Evolutionary conservation across 768 basidiomycete genomes (phyloP).

Genomic region (Agrocybe chaxingu): DNA sequence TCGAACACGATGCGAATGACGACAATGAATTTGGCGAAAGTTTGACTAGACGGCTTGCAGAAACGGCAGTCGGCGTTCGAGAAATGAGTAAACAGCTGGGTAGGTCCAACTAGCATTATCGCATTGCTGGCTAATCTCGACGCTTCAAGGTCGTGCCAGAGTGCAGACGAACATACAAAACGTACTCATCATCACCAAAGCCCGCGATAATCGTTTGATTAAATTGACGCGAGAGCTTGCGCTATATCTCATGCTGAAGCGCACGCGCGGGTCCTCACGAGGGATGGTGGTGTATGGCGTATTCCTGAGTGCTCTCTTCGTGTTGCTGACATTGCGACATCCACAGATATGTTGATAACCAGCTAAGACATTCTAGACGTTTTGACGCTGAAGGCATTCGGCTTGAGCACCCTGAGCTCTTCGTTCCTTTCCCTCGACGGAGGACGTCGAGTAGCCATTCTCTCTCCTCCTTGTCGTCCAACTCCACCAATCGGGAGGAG

Average conservation of each 20-base stretch:
- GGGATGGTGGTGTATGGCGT: constrained; percentile 81
- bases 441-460: constrained; percentile 69
- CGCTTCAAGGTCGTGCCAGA: constrained; percentile 74
- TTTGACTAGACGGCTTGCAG: constrained; percentile 89
- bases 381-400: constrained; percentile 92
- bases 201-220: constrained; percentile 94
- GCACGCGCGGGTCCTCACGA: constrained; percentile 55
- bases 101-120: constrained; percentile 29
- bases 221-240: constrained; percentile 92
- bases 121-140: constrained; percentile 3
- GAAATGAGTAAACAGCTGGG: constrained; percentile 99
- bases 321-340: constrained; percentile 1
- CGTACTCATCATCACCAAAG: constrained; percentile 95
- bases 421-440: constrained; percentile 72
- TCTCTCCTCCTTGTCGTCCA: constrained; percentile 52
- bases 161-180: constrained; percentile 91
- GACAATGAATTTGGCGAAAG: constrained; percentile 72
- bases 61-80: constrained; percentile 94
- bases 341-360: constrained; percentile 87
- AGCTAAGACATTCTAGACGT: constrained; percentile 82
- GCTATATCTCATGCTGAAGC: constrained; percentile 91
- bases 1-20: constrained; percentile 33
- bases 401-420: constrained; percentile 84
- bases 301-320: not conserved
- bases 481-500: constrained; percentile 41